phyloP scores from a whole-genome alignment of 2,329 filamentous ascomycete species.

The Sporothrix dimorphospora region DNA sequence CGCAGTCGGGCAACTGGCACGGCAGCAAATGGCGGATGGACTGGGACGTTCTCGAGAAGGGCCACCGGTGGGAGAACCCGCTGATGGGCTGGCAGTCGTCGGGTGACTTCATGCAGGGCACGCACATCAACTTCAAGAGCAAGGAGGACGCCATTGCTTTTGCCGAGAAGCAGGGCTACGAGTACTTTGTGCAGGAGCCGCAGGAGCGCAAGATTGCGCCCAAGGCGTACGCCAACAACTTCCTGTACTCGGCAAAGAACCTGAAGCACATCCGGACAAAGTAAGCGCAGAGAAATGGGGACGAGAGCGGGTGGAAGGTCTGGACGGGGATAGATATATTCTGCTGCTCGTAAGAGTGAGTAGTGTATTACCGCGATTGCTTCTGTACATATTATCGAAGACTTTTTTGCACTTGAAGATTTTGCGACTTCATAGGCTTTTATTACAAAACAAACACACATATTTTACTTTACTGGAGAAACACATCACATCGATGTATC shows the following conservation, averaged over 20 bases:
- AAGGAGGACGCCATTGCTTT: constrained; percentile 96
- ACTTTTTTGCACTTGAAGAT: not conserved
- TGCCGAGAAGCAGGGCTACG: constrained; percentile 98
- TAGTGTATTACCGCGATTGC: not conserved
- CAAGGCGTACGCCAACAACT: constrained; percentile 98
- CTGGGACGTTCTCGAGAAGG: constrained; percentile 91
- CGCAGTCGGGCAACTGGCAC: constrained; percentile 90
- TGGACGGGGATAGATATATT: not conserved
- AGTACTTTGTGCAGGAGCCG: constrained; percentile 98
- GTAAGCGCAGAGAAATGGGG: constrained; percentile 47
- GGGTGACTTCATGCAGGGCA: constrained; percentile 92
- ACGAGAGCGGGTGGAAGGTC: not conserved
- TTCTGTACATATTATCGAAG: constrained; percentile 24
- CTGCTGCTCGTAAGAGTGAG: not conserved
- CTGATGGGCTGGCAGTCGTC: constrained; percentile 99
- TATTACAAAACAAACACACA: not conserved
- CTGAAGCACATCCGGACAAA: constrained; percentile 86
- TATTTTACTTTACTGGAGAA: not conserved
- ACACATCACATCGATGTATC: not conserved
- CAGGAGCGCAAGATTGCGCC: constrained; percentile 82
- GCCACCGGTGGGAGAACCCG: constrained; percentile 97
- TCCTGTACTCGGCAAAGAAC: constrained; percentile 81
- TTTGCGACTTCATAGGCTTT: not conserved
- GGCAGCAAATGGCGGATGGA: constrained; percentile 93
- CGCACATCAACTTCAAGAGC: constrained; percentile 82